Base-by-base conservation (phyloP, 148 eudicot genomes). In the Camellia lanceoleosa region DNA sequence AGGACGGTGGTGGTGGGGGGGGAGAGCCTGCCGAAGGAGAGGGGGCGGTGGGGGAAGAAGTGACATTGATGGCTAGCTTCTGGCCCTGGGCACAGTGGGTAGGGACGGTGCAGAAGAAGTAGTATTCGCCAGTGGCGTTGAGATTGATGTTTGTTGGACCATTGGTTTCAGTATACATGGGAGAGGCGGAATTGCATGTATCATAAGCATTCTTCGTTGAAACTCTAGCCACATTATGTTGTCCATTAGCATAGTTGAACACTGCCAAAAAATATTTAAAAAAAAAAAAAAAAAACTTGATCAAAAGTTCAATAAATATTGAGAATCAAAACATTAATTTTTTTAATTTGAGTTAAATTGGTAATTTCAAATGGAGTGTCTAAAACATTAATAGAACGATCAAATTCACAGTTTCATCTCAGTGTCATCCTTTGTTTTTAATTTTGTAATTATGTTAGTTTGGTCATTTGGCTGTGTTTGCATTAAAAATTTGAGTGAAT, bases 11-110 rank as follows among this genome's bases (percentile, higher is more conserved):
- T 14, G 61, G 61, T 14, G 61, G 61, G 0, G 74, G 74, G 4
- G 74, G 59, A 71, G 72, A 43, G 74, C 4, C 52, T 58, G 61
- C 42, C 0, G 71, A 19, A 14, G 71, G 2, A 0, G 71, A 23
- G 30, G 30, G 66, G 51, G 82, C 7, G 52, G 80, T 2, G 20
- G 89, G 3, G 23, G 86, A 0, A 41, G 85, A 0, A 20, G 59
- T 19, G 62, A 89, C 90, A 10, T 68, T 87, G 83, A 88, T 42
- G n/a, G 89, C 79, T 3, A 92, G 62, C 47, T 90, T 92, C 56
- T 87, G 92, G 11, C 90, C 95, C 3, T 3, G 5, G n/a, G 20
- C 0, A 61, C 94, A 91, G 63, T 91, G 91, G 30, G 11, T 3
- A 30, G 71, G 72, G 77, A 88, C 41, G 60, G 89, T 88, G 80